Evolutionary conservation across 257 asterid species (phyloP), one percentile per base, ranked within the genome.

Genomic region (Jacaranda copaia): DNA sequence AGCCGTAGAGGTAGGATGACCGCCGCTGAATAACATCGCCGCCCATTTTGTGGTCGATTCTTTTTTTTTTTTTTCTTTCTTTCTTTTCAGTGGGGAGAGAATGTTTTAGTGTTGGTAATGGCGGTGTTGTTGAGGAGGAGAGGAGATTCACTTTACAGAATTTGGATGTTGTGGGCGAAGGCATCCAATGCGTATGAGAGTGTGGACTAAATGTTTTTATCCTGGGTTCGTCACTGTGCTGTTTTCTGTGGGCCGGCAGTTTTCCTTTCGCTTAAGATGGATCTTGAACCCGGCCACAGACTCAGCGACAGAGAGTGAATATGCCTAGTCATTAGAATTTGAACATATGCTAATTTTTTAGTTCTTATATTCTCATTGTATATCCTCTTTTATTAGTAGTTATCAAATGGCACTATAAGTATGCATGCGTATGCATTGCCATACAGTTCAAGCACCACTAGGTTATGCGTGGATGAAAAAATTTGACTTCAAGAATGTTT

Each of bases 1-100:
- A 91, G 63, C 89, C 87, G 73, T 87, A 77, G 84, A 89, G 86
- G 82, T 86, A 85, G 3, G 89, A 62, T n/a, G 92, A 16, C 58
- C 91, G 84, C 57, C 88, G 85, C 72, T 77, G 73, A 25, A 32
- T 46, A 6, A 70, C 4, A n/a, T 87, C 91, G 74, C 65, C 72
- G 6, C 88, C 89, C 93, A 90, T 93, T 49, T 20, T 7, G n/a
- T 12, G 56, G 45, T 15, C 25, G 57, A 36, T n/a, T 68, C 2
- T 25, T 2, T 25, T 25, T 2, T 25, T 25, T 2, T 25, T 25
- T 25, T 25, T 25, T 25, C 2, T 2, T 25, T 25, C 2, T 25
- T 25, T 25, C 2, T 25, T 53, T 59, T 19, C 32, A n/a, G 68
- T 19, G 75, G 52, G 7, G 48, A 75, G 74, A 79, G 72, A 61